phyloP scores from a whole-genome alignment of 1,139 yeast species.

The Protomyces arabidopsidicola region DNA sequence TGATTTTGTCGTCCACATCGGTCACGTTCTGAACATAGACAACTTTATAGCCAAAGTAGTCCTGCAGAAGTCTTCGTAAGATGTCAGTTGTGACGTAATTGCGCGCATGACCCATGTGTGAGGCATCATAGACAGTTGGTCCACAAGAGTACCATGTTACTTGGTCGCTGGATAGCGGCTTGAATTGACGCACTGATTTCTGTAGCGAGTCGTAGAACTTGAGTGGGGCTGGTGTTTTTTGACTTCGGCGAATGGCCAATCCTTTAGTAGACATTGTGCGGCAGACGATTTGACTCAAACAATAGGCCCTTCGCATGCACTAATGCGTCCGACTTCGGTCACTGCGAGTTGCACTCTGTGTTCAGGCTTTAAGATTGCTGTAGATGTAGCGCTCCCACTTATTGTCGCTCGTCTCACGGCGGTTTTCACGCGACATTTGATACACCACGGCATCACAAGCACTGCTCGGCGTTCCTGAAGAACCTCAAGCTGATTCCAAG shows the following conservation, averaged over 20 bases:
- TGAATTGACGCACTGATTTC: constrained; percentile 13
- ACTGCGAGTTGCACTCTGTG: too few species aligned
- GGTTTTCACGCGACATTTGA: too few species aligned
- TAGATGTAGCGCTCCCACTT: too few species aligned
- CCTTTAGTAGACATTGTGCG: background rate
- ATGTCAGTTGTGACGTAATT: constrained; percentile 93
- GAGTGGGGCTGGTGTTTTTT: background rate
- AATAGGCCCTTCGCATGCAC: background rate
- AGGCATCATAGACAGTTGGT: constrained; percentile 94
- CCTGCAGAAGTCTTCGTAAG: constrained; percentile 77
- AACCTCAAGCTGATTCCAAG: too few species aligned
- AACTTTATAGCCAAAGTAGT: constrained; percentile 85
- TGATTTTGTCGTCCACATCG: constrained; percentile 95
- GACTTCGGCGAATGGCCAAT: background rate
- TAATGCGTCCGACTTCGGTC: too few species aligned
- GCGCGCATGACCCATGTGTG: constrained; percentile 99
- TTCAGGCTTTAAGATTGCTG: too few species aligned
- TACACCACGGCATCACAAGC: too few species aligned
- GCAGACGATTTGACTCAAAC: background rate
- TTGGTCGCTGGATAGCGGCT: background rate
- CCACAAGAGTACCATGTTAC: constrained; percentile 95
- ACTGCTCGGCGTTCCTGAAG: too few species aligned
- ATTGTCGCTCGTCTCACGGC: too few species aligned
- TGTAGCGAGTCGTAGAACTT: constrained; percentile 17
- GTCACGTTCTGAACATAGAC: constrained; percentile 92